These are phyloP conservation scores for Filobasidium uniguttulatum DNA, from an alignment of 1,284 basidiomycete genomes.

Conservation along the genomic window DNA sequence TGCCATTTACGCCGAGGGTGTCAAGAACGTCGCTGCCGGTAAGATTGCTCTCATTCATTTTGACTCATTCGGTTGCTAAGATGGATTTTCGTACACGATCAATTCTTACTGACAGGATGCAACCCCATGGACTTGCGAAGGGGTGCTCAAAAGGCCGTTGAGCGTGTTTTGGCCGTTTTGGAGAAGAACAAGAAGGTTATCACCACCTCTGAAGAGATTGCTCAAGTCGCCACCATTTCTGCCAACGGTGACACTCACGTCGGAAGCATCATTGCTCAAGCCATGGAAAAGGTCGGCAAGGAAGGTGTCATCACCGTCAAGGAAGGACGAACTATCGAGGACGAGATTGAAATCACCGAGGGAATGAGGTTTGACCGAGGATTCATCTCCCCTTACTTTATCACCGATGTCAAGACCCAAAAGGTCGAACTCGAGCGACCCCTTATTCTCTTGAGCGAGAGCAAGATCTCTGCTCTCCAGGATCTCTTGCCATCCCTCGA, in stretches of 20 bases:
- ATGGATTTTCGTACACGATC: neutral
- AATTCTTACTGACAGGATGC: slow-evolving; percentile 46
- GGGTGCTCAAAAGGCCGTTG: slow-evolving; percentile 89
- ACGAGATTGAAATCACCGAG: slow-evolving; percentile 98
- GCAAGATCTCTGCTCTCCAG: slow-evolving; percentile 92
- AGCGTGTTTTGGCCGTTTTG: slow-evolving; percentile 86
- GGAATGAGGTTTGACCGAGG: slow-evolving; percentile 99
- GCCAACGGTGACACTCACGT: slow-evolving; percentile 93
- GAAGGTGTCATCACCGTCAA: slow-evolving; percentile 99
- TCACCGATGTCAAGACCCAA: slow-evolving; percentile 95
- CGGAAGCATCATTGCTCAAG: slow-evolving; percentile 92
- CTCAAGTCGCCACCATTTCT: slow-evolving; percentile 95
- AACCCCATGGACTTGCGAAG: slow-evolving; percentile 99
- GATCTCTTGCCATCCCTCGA: slow-evolving; percentile 94
- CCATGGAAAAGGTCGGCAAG: slow-evolving; percentile 99
- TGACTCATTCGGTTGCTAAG: neutral
- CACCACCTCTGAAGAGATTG: slow-evolving; percentile 94
- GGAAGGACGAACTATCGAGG: slow-evolving; percentile 93
- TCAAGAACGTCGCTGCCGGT: slow-evolving; percentile 93
- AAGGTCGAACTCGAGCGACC: slow-evolving; percentile 98
- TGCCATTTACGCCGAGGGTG: slow-evolving; percentile 95
- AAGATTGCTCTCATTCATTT: neutral
- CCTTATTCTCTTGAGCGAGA: slow-evolving; percentile 81
- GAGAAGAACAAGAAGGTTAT: slow-evolving; percentile 81
- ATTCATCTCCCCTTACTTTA: slow-evolving; percentile 96